Conservation (phyloP, 2,329 filamentous ascomycete genomes). For the Pseudogymnoascus sp. region DNA sequence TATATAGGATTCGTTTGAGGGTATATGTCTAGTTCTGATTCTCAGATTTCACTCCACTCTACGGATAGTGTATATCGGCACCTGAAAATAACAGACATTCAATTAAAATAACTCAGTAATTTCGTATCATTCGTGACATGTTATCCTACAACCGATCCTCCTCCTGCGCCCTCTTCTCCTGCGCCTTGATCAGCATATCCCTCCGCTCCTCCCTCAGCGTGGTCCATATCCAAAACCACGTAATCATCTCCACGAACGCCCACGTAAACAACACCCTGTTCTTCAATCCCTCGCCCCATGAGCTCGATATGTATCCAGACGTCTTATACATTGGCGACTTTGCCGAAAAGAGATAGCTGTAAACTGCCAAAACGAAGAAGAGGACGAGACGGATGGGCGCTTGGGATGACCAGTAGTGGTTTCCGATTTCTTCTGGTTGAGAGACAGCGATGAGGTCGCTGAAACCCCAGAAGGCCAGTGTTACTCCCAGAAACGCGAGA, state of each 20-base stretch:
- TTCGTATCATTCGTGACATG: constrained; percentile 5
- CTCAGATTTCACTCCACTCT: neutral
- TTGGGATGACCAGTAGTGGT: constrained; percentile 57
- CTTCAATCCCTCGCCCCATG: constrained; percentile 60
- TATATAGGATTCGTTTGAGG: neutral
- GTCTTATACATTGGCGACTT: constrained; percentile 41
- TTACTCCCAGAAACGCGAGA: constrained; percentile 63
- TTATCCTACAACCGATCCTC: constrained; percentile 22
- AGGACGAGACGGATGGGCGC: constrained; percentile 58
- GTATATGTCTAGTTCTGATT: neutral
- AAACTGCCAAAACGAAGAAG: constrained; percentile 53
- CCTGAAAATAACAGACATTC: neutral
- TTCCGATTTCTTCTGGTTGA: constrained; percentile 57
- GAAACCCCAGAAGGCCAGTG: constrained; percentile 54
- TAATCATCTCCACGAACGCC: constrained; percentile 72
- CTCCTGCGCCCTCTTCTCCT: constrained; percentile 28
- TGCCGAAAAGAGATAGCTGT: constrained; percentile 54
- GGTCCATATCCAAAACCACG: constrained; percentile 81
- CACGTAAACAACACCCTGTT: constrained; percentile 81
- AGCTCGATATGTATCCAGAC: constrained; percentile 32
- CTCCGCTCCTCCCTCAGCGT: constrained; percentile 58
- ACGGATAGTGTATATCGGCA: constrained; percentile 2
- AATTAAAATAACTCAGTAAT: neutral
- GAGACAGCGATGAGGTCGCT: constrained; percentile 59
- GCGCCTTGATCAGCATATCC: constrained; percentile 27